A percentile compares a stretch with the other conserved stretches of the same genome.
phyloP scores from a whole-genome alignment of 805 yeast genomes.

The Monosporozyma unispora region DNA sequence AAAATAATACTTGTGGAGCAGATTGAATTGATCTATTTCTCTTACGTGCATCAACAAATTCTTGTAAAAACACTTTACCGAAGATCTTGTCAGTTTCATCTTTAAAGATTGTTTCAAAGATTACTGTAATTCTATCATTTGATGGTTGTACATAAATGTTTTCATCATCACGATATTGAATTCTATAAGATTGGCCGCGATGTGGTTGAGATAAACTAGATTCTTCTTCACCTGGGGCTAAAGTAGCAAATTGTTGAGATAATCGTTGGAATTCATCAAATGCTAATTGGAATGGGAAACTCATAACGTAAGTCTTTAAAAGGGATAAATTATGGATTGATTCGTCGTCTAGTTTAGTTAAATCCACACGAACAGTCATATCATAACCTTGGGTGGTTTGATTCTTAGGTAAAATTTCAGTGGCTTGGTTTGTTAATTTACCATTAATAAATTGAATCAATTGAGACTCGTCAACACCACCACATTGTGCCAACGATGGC shows the following conservation, averaged over 20 bases:
- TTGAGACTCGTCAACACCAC: slow-evolving; percentile 7
- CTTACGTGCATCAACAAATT: slow-evolving; percentile 91
- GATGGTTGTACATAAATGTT: slow-evolving; percentile 84
- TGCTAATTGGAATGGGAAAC: slow-evolving; percentile 88
- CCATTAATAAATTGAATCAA: background rate
- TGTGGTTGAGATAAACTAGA: slow-evolving; percentile 6
- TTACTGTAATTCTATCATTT: slow-evolving; percentile 92
- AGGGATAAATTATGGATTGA: slow-evolving; percentile 54
- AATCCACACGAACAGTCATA: background rate
- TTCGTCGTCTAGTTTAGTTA: background rate
- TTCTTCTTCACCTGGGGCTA: background rate
- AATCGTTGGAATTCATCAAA: slow-evolving; percentile 69
- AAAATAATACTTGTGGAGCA: slow-evolving; percentile 94
- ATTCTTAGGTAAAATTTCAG: background rate
- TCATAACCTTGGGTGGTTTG: slow-evolving; percentile 2
- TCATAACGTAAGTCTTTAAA: slow-evolving; percentile 77
- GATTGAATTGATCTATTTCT: slow-evolving; percentile 90
- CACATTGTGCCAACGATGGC: slow-evolving; percentile 17
- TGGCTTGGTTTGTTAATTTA: background rate
- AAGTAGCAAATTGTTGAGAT: slow-evolving; percentile 24
- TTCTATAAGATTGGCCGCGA: slow-evolving; percentile 28
- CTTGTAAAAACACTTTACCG: slow-evolving; percentile 84
- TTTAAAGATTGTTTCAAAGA: slow-evolving; percentile 86
- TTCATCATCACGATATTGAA: slow-evolving; percentile 89
- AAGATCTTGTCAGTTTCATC: slow-evolving; percentile 94